Base-by-base conservation (phyloP, 2,329 filamentous ascomycete species). In the Lecanicillium sp. region DNA sequence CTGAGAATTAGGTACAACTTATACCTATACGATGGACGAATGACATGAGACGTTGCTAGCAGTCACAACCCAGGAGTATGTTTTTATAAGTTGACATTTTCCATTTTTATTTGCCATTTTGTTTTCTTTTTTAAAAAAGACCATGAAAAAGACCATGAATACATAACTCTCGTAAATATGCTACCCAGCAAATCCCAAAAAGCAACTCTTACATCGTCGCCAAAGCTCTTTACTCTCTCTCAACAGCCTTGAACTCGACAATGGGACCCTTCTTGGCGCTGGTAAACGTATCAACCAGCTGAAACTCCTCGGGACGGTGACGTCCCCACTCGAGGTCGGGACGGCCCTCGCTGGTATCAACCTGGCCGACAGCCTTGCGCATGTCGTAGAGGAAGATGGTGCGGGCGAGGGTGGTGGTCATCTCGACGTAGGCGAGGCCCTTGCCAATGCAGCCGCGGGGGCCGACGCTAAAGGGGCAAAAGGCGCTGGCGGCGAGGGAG, bases 401-500 rank as follows among this genome's bases (percentile, higher is more conserved):
- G 12, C 79, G 60, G 25, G 79, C 80, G 39, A 85, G 56, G 3
- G 78, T 74, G 5, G 75, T 71, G 37, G 65, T 74, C 71, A 84
- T 74, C 64, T 85, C 81, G 32, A 74, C 68, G 49, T 84, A 82
- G 2, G 80, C 80, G 32, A 84, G 59, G 1, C 72, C 71, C 66
- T 85, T 86, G 0, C 82, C 83, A 39, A 87, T 84, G 52, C 83
- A 87, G 3, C 80, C 80, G 10, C 82, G 64, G 0, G 81, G 77
- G 0, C 83, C 83, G 44, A 85, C 65, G 33, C 74, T 79, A 50
- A 87, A 87, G 2, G 86, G 82, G 45, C 81, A 87, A 60, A 85
- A 90, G 1, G 84, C 84, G 25, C 68, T 71, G 36, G 81, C 73
- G 3, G 83, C 81, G 5, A 65, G 52, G 3, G 67, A 62, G 2